Evolutionary conservation across 306 rosid genomes (phyloP), one percentile per base, ranked within the genome.

Genomic region (Inga laurina): DNA sequence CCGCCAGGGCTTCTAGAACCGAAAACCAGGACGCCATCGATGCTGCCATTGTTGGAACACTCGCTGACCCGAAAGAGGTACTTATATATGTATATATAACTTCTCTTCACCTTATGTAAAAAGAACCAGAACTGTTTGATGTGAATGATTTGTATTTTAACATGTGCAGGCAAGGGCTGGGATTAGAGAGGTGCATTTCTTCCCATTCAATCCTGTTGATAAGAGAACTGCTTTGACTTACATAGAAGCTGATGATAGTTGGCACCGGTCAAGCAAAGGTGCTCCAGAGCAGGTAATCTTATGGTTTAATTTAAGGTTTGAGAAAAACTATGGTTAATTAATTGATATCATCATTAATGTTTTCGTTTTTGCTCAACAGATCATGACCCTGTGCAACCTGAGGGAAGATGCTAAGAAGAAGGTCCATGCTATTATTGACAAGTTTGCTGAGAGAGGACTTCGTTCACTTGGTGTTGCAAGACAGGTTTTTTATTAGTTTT

Each of bases 51-150:
- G 99, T 97, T 79, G 99, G 99, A 86, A 97, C 89, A 97, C 99
- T 97, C 77, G 98, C 98, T 49, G 99, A 97, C 85, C 99, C 99
- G 0, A 94, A 94, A 77, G 99, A 97, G 99, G 99, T 96, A n/a
- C 21, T 49, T 39, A 8, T 15, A 48, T 80, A 4, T 49, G 5
- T 49, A 14, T 49, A 14, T 49, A 49, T 16, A 32, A 5, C 24
- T 46, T 49, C 41, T 65, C 56, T 70, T 66, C 37, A 39, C 49
- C 49, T 75, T 27, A 8, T n/a, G 24, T 52, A 52, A 16, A 10
- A 3, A 37, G 41, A 19, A 9, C 52, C 27, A 76, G 14, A 71
- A 24, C 15, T 84, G n/a, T 2, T 10, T 24, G 21, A n/a, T 11
- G 2, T 15, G 46, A 10, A 10, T 76, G 65, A 57, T 41, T 21